phyloP scores from a whole-genome alignment of 139 green algal genomes.

The Diplosphaera chodatii region DNA sequence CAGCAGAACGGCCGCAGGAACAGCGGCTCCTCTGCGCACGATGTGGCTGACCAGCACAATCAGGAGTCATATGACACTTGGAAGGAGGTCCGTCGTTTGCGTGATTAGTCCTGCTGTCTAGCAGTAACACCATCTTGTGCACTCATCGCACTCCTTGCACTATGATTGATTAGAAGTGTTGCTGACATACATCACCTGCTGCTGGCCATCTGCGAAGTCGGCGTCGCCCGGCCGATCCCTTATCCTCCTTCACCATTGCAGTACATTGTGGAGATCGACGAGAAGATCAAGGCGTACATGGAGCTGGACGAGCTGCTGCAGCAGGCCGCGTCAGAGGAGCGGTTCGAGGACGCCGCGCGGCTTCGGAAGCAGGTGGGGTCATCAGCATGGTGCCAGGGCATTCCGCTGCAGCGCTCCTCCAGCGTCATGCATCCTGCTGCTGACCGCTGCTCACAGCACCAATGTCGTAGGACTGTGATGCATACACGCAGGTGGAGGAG shows the following conservation, averaged over 20 bases:
- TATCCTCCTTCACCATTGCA: not conserved
- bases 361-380: constrained; percentile 7
- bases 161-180: no score
- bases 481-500: constrained; percentile 8
- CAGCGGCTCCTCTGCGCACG: not conserved
- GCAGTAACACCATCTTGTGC: no score
- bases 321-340: constrained; percentile 13
- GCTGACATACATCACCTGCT: no score
- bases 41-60: not conserved
- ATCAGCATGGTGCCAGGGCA: no score
- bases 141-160: no score
- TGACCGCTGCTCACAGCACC: not conserved
- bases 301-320: constrained; percentile 20
- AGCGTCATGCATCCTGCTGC: not conserved
- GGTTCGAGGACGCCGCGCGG: constrained; percentile 21
- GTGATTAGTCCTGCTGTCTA: no score
- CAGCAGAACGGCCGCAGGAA: no score
- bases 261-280: constrained; percentile 12
- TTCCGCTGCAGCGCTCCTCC: no score
- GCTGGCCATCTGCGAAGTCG: no score
- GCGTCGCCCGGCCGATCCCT: no score
- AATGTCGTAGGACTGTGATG: no score
- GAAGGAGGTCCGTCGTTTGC: no score
- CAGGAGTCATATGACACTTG: not conserved
- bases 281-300: constrained; percentile 3